Evolutionary conservation across 106 monocot genomes (phyloP).

Genomic region (Cymbidium sinense): DNA sequence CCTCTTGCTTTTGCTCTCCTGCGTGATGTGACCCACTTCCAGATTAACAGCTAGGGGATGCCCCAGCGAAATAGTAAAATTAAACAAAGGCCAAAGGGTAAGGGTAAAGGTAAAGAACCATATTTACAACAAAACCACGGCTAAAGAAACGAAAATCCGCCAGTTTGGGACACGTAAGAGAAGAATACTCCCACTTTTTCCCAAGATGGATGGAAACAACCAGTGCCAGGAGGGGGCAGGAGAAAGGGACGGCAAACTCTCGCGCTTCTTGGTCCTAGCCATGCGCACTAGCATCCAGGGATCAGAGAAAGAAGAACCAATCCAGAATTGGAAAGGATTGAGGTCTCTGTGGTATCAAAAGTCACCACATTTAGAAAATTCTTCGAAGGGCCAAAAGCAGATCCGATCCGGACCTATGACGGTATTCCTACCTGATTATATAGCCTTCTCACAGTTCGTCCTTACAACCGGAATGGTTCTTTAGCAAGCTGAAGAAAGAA

Average conservation of each 20-base stretch:
- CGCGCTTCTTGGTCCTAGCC: conserved; percentile 5
- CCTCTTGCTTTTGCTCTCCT: background rate
- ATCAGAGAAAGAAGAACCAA: background rate
- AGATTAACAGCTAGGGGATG: conserved; percentile 10
- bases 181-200: background rate
- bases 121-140: conserved; percentile 3
- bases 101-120: conserved; percentile 6
- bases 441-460: conserved; percentile 3
- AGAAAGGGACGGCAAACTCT: conserved; percentile 6
- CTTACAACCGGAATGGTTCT: background rate
- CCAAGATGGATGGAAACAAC: conserved; percentile 7
- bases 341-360: background rate
- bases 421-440: conserved; percentile 1
- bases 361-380: conserved; percentile 5
- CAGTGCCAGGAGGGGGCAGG: background rate
- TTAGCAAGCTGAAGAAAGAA: background rate
- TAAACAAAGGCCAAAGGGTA: background rate
- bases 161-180: background rate
- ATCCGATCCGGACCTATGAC: background rate
- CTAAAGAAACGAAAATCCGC: conserved; percentile 1
- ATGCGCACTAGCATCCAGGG: conserved; percentile 3
- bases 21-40: conserved; percentile 7
- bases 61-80: conserved; percentile 7
- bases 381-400: conserved; percentile 1
- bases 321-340: conserved; percentile 8